These are phyloP conservation scores for Triticum aestivum DNA, from an alignment of 176 grass and related monocot species.

Conservation along the genomic window DNA sequence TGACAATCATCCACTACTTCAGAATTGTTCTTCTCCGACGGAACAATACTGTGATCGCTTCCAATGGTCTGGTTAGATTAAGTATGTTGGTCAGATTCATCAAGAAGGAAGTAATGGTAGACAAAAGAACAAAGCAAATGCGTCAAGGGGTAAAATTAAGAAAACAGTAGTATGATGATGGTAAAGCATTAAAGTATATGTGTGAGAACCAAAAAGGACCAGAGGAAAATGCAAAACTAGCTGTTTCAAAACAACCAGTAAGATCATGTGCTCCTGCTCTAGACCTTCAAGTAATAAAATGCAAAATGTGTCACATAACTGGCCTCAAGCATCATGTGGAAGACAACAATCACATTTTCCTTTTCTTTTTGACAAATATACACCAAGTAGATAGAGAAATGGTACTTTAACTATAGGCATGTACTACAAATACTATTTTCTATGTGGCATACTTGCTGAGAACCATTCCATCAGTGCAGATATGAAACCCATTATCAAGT, in stretches of 20 bases:
- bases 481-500: constrained; percentile 2
- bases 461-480: background rate
- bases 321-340: background rate
- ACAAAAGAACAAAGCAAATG: background rate
- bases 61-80: constrained; percentile 35
- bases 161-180: background rate
- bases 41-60: constrained; percentile 17
- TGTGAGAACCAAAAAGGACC: background rate
- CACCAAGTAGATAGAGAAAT: background rate
- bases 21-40: constrained; percentile 24
- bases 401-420: constrained; percentile 4
- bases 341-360: background rate
- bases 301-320: background rate
- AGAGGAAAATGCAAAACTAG: background rate
- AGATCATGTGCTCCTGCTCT: background rate
- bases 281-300: background rate
- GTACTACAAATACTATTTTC: background rate
- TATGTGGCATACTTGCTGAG: background rate
- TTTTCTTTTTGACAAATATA: background rate
- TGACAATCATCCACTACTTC: constrained; percentile 43
- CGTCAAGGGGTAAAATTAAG: background rate
- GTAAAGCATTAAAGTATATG: background rate
- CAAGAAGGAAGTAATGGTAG: constrained; percentile 4
- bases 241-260: constrained; percentile 4
- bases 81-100: constrained; percentile 7